Percentiles rank a stretch among this genome's conserved stretches.
phyloP scores from a whole-genome alignment of 202 grass and related monocot genomes.

The Schoenoplectus tabernaemontani region DNA sequence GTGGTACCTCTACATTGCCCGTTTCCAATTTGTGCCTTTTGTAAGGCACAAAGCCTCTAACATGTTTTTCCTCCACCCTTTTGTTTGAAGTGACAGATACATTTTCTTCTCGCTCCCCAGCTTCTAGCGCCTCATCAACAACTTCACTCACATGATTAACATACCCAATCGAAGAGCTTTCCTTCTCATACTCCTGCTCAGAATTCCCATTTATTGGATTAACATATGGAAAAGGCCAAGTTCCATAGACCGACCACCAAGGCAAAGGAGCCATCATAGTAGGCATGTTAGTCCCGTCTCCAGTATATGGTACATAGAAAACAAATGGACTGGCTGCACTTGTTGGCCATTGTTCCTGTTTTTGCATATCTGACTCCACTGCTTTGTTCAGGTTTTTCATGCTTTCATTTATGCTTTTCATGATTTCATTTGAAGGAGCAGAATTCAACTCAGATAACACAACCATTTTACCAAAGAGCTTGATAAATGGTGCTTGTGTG shows the following conservation, averaged over 20 bases:
- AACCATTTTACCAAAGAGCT: conserved; percentile 79
- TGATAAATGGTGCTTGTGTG: conserved; percentile 51
- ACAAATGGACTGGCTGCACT: conserved; percentile 6
- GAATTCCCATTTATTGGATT: conserved; percentile 15
- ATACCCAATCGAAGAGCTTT: conserved; percentile 6
- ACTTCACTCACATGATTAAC: neutral
- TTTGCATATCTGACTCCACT: neutral
- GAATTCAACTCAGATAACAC: conserved; percentile 38
- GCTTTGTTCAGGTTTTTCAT: neutral
- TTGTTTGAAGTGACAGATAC: neutral
- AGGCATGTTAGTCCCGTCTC: neutral
- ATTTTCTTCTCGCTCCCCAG: neutral
- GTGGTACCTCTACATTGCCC: neutral
- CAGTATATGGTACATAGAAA: conserved; percentile 15
- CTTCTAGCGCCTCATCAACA: neutral
- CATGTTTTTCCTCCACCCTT: conserved; percentile 3
- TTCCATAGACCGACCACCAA: conserved; percentile 1
- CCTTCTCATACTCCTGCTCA: conserved; percentile 17
- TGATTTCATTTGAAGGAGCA: conserved; percentile 14
- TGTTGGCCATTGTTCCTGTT: conserved; percentile 5
- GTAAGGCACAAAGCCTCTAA: conserved; percentile 49
- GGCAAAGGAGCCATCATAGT: neutral
- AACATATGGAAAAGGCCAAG: conserved; percentile 13
- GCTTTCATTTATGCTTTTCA: neutral
- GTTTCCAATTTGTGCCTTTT: conserved; percentile 39